Conservation (phyloP, 208 protist genomes). For the Kentomonas sorsogonicus region DNA sequence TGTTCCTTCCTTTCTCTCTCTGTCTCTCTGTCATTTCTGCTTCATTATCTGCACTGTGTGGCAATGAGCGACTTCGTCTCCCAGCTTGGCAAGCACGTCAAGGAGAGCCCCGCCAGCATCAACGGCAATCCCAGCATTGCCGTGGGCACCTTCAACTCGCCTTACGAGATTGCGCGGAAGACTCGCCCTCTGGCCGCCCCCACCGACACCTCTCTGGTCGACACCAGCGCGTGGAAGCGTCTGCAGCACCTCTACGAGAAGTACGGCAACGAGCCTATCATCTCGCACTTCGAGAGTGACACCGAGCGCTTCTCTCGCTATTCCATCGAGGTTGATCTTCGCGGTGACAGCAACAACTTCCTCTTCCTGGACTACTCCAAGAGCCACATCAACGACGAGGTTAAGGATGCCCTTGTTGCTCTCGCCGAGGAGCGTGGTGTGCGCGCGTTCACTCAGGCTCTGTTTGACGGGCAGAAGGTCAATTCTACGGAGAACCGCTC, state of each 20-base stretch:
- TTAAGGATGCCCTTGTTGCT: conserved; percentile 77
- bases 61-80: conserved; percentile 44
- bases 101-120: conserved; percentile 22
- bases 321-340: conserved; percentile 58
- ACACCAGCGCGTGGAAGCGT: conserved; percentile 46
- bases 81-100: conserved; percentile 37
- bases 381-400: conserved; percentile 92
- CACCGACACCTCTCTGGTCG: conserved; percentile 33
- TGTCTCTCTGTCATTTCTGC: too few species aligned
- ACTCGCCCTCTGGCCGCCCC: conserved; percentile 25
- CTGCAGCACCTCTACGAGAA: conserved; percentile 68
- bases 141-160: conserved; percentile 52
- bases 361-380: conserved; percentile 96
- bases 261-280: conserved; percentile 50
- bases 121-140: conserved; percentile 41
- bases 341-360: conserved; percentile 59
- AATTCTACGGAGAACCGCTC: conserved; percentile 93
- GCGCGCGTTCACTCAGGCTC: conserved; percentile 58
- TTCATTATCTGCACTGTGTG: neutral
- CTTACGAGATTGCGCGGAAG: conserved; percentile 47
- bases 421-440: conserved; percentile 83
- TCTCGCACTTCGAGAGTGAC: conserved; percentile 62
- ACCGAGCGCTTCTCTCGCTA: conserved; percentile 59
- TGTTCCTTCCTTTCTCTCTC: too few species aligned
- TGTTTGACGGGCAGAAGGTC: conserved; percentile 95